These are phyloP conservation scores for Penicillium verrucosum DNA, from an alignment of 2,329 filamentous ascomycete species.

Conservation along the genomic window DNA sequence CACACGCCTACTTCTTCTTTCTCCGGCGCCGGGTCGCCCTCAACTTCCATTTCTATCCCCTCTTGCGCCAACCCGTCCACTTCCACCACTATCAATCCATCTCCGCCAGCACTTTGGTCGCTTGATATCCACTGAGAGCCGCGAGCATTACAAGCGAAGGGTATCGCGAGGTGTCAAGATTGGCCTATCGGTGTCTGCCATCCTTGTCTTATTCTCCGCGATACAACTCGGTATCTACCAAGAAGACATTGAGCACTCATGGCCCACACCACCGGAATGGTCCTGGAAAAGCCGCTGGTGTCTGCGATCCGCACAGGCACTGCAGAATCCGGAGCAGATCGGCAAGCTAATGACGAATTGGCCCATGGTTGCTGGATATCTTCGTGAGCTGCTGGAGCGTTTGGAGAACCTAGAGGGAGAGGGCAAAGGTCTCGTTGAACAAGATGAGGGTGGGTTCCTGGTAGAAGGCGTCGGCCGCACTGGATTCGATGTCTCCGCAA, in stretches of 20 bases:
- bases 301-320: conserved; percentile 62
- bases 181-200: conserved; percentile 68
- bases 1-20: conserved; percentile 52
- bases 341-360: conserved; percentile 62
- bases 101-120: conserved; percentile 58
- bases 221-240: conserved; percentile 66
- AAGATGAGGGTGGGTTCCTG: conserved; percentile 50
- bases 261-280: conserved; percentile 84
- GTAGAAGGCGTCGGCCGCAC: conserved; percentile 56
- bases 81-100: conserved; percentile 55
- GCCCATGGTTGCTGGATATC: conserved; percentile 61
- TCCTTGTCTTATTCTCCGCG: conserved; percentile 58
- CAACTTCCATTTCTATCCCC: conserved; percentile 65
- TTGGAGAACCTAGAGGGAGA: conserved; percentile 69
- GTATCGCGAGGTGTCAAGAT: conserved; percentile 65
- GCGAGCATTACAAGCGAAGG: conserved; percentile 46
- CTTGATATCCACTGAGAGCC: conserved; percentile 73
- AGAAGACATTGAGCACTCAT: conserved; percentile 70
- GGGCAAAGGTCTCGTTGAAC: conserved; percentile 61
- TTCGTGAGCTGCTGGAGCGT: conserved; percentile 58
- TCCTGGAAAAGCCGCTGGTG: conserved; percentile 64
- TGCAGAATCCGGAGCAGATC: conserved; percentile 56
- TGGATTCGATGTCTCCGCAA: conserved; percentile 67
- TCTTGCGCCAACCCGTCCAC: conserved; percentile 44
- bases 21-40: conserved; percentile 52